Evolutionary conservation across 2,329 filamentous ascomycete genomes (phyloP), one percentile per base, ranked within the genome.

Genomic region (Penicillium verrucosum): DNA sequence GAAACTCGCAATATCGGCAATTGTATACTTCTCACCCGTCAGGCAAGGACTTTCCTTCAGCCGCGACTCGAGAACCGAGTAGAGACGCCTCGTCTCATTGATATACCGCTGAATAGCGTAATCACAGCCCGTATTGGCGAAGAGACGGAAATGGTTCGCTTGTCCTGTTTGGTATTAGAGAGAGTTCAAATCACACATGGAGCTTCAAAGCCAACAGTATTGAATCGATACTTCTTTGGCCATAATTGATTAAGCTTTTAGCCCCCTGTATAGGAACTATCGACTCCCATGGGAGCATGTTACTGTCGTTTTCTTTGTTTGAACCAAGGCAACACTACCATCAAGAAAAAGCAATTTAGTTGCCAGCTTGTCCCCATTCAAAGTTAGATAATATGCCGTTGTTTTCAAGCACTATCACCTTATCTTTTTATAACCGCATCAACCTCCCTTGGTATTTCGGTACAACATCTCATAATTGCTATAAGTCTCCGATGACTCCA

Each of bases 51-150:
- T 74, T 29, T 73, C 69, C 41, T 64, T 58, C 5, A 81, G 66
- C 0, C 76, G 72, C 29, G 71, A 70, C 30, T 81, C 75, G 5
- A 81, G 71, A 14, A 81, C 77, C 21, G 70, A 67, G 60, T 77
- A 80, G 4, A 81, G 68, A 4, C 79, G 74, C 59, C 75, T 78
- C 5, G 78, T 80, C 64, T 81, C 79, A 29, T 77, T 76, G 38
- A 75, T 71, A 59, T 79, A 81, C n/a, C 78, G 71, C 25, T 77
- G 70, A 56, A 79, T 79, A 2, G 69, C 77, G 57, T 78, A 80
- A 49, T 73, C 65, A 25, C 78, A 78, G 57, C 77, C 75, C 12
- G 65, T 68, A 1, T 70, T 70, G 2, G 77, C 77, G 43, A 78
- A 78, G 50, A 75, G 72, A 56, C 73, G 73, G 72, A 80, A 80